These are phyloP conservation scores for Phytophthora quininea DNA, from an alignment of 352 stramenopile species.

Conservation along the genomic window DNA sequence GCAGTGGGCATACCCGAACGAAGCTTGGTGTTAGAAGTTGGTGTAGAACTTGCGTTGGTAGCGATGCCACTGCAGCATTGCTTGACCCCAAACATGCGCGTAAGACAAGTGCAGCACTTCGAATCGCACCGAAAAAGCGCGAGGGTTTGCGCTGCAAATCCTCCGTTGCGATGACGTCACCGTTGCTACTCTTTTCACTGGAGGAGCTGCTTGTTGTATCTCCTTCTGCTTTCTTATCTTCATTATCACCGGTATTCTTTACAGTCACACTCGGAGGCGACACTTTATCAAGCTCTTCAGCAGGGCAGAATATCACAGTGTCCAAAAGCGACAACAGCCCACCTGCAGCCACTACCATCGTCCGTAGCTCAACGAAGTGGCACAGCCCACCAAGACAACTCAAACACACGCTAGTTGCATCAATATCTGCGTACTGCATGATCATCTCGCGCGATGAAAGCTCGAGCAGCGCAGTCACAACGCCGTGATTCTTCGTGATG, in stretches of 20 bases:
- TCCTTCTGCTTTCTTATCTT: constrained; percentile 15
- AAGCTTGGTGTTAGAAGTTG: constrained; percentile 85
- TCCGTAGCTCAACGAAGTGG: constrained; percentile 56
- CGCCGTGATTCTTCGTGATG: constrained; percentile 61
- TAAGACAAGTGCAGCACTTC: constrained; percentile 61
- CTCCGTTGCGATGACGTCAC: constrained; percentile 1
- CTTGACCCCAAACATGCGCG: constrained; percentile 62
- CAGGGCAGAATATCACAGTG: constrained; percentile 65
- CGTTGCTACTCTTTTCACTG: neutral
- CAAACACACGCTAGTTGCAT: constrained; percentile 64
- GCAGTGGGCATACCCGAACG: constrained; percentile 50
- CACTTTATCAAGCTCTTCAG: constrained; percentile 43
- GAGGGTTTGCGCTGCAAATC: constrained; percentile 38
- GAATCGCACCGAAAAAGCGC: constrained; percentile 57
- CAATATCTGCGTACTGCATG: constrained; percentile 54
- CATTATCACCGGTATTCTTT: constrained; percentile 16
- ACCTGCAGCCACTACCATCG: constrained; percentile 63
- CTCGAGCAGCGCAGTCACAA: constrained; percentile 66
- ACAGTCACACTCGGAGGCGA: neutral
- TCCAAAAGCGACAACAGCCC: constrained; percentile 75
- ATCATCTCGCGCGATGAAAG: constrained; percentile 67
- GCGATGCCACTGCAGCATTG: constrained; percentile 8
- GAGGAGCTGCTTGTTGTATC: neutral
- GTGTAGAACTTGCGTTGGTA: constrained; percentile 66
- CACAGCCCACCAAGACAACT: constrained; percentile 70